phyloP scores from a whole-genome alignment of 1,284 basidiomycete genomes.

The Trichosporon sp. region DNA sequence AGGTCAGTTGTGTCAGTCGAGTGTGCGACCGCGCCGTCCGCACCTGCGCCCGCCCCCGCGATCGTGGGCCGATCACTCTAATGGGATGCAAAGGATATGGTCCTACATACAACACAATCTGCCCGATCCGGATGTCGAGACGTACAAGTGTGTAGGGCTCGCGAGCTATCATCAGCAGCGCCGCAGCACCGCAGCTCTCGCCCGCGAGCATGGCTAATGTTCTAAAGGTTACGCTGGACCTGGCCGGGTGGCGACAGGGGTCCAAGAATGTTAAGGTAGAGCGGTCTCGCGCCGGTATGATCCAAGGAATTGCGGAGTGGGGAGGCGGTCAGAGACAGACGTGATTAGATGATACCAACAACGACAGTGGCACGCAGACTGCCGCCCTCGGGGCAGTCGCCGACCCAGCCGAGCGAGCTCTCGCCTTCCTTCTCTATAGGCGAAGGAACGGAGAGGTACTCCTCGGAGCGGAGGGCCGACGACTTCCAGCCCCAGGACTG shows the following conservation, averaged over 20 bases:
- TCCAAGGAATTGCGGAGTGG: background rate
- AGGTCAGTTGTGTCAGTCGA: background rate
- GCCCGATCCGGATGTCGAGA: conserved; percentile 1
- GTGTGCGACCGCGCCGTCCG: background rate
- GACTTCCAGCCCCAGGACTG: conserved; percentile 56
- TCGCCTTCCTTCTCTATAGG: conserved; percentile 57
- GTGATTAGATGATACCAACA: conserved; percentile 60
- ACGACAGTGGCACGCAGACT: conserved; percentile 70
- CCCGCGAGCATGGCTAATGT: background rate
- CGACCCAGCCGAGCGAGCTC: conserved; percentile 52
- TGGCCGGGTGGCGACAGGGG: background rate
- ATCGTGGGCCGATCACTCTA: background rate
- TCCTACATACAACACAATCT: conserved; percentile 1
- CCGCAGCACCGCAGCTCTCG: background rate
- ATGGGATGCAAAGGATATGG: background rate
- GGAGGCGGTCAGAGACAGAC: background rate
- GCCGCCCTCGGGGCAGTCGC: conserved; percentile 52
- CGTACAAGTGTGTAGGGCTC: background rate
- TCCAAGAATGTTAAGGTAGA: background rate
- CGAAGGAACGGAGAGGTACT: conserved; percentile 39
- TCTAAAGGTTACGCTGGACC: background rate
- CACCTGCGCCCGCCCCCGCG: background rate
- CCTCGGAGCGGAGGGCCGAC: conserved; percentile 45
- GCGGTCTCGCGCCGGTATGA: background rate
- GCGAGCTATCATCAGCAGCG: background rate